phyloP scores from a whole-genome alignment of 2,329 filamentous ascomycete genomes.

The Waltergamsia citrina region DNA sequence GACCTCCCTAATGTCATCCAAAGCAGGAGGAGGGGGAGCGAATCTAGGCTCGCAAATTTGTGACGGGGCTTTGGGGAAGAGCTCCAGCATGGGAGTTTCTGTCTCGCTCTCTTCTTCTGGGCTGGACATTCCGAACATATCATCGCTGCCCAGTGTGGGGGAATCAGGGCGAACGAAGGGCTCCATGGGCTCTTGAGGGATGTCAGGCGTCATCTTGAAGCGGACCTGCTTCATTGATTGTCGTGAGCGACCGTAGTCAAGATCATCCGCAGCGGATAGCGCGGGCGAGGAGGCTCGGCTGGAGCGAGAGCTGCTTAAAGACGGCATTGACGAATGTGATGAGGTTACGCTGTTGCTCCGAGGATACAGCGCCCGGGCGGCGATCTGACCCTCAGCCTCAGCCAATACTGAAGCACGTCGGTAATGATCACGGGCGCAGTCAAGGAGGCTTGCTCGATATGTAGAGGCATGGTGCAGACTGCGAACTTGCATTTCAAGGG shows the following conservation, averaged over 20 bases:
- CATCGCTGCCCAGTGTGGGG: conserved; percentile 48
- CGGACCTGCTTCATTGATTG: no score
- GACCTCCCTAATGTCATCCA: neutral
- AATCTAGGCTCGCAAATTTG: no score
- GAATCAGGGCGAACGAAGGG: conserved; percentile 48
- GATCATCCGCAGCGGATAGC: no score
- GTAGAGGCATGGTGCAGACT: conserved; percentile 34
- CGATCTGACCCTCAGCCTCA: conserved; percentile 22
- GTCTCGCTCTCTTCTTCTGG: no score
- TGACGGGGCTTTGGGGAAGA: no score
- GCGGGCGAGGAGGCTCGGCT: conserved; percentile 1
- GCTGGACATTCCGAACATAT: conserved; percentile 8
- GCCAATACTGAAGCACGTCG: conserved; percentile 37
- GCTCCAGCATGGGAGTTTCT: no score
- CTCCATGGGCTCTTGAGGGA: conserved; percentile 13
- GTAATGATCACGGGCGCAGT: conserved; percentile 43
- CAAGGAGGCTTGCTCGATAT: conserved; percentile 36
- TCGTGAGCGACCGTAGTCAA: no score
- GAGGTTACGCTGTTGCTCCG: neutral
- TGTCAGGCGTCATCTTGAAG: no score
- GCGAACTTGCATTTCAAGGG: conserved; percentile 46
- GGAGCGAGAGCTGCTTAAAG: neutral
- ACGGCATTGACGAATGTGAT: neutral
- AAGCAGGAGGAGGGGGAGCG: no score
- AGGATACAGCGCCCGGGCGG: neutral